Conservation (phyloP, 208 protist species). For the Strigomonas culicis region DNA sequence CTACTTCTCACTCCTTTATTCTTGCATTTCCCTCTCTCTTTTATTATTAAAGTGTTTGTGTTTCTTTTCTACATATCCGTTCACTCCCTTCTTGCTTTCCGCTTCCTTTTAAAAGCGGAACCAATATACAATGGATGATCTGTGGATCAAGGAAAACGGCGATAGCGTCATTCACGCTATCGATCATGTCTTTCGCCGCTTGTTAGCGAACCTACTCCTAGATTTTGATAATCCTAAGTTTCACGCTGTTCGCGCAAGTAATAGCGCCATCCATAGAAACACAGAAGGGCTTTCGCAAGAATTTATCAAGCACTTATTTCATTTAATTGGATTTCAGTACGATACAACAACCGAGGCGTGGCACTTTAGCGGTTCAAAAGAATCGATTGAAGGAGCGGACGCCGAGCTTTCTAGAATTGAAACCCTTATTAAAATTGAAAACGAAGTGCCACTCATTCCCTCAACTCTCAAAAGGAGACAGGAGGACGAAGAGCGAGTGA, state of each 20-base stretch:
- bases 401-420: slow-evolving; percentile 48
- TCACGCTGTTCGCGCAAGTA: slow-evolving; percentile 41
- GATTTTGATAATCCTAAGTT: slow-evolving; percentile 62
- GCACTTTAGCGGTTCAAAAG: slow-evolving; percentile 37
- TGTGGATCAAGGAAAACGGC: neutral
- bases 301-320: slow-evolving; percentile 48
- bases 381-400: slow-evolving; percentile 41
- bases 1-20: no score
- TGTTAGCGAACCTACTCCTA: slow-evolving; percentile 71
- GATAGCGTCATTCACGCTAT: slow-evolving; percentile 16
- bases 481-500: slow-evolving; percentile 3
- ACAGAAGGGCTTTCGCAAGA: slow-evolving; percentile 20
- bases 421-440: slow-evolving; percentile 23
- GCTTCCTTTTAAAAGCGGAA: neutral
- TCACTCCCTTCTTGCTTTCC: no score
- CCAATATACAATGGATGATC: neutral
- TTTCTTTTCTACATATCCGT: no score
- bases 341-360: slow-evolving; percentile 24
- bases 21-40: no score
- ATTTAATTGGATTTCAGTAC: slow-evolving; percentile 38
- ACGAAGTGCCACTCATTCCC: slow-evolving; percentile 1
- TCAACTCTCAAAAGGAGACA: neutral
- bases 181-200: slow-evolving; percentile 40
- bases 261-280: slow-evolving; percentile 32
- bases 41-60: no score